Base-by-base conservation (phyloP, 2,329 filamentous ascomycete species). In the Curvularia lunata region DNA sequence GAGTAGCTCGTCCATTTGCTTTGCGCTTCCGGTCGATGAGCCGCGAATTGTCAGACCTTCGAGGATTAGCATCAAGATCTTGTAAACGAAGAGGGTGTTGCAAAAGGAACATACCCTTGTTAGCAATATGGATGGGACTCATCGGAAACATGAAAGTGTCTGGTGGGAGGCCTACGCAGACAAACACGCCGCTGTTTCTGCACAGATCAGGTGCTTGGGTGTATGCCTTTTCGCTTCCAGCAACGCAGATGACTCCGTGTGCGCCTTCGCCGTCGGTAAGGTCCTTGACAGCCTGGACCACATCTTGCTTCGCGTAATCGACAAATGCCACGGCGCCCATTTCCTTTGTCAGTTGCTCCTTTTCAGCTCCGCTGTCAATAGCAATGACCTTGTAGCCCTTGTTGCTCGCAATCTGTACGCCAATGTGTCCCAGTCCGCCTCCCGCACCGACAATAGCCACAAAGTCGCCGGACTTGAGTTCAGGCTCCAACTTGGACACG, bases 401-500 rank as follows among this genome's bases (percentile, higher is more conserved):
- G 54, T 92, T 92, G 75, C 88, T 90, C 13, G 74, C 73, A 78
- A 96, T 96, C 79, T 97, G 92, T 65, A 91, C 83, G 18, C 91
- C 91, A 65, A 95, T 82, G 53, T 85, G 87, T 27, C 91, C 91
- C 52, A 96, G 83, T 62, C 91, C 91, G 73, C 92, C 91, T 58
- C 91, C 91, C 23, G 91, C 92, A 68, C 92, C 92, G 53, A 95
- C 90, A 65, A 96, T 89, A 62, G 90, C 92, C 13, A 96, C 86
- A 21, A 82, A 88, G 74, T 95, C 86, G 19, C 91, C 91, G 1
- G 91, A 85, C 47, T 84, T 81, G 27, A 85, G 87, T 46, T 86
- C 87, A 0, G 91, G 91, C 76, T 92, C 89, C 13, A 89, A 89
- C 80, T 92, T 94, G 81, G 94, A 95, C 55, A 94, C 91, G 2